These are phyloP conservation scores for Brassica balearica DNA, from an alignment of 441 rosid genomes.

Conservation along the genomic window DNA sequence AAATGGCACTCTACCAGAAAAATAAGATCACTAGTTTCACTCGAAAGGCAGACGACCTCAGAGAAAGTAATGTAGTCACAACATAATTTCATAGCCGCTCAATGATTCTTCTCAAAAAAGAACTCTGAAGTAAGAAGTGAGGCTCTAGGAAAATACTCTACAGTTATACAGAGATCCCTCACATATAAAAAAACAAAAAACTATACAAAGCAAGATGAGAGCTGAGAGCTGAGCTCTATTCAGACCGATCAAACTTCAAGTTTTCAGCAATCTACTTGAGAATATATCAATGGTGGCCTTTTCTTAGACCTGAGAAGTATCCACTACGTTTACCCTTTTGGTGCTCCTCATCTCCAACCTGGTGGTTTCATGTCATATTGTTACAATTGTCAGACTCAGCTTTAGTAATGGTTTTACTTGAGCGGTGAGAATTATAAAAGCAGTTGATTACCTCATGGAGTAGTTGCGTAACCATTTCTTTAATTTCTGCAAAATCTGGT, in stretches of 20 bases:
- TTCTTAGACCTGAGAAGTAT: slow-evolving; percentile 57
- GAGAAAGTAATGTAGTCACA: background rate
- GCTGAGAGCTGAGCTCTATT: background rate
- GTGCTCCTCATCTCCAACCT: slow-evolving; percentile 62
- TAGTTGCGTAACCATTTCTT: slow-evolving; percentile 67
- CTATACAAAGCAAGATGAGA: slow-evolving; percentile 45
- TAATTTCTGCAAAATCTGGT: slow-evolving; percentile 80
- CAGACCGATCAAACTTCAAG: background rate
- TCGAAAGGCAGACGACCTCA: background rate
- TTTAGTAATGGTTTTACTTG: slow-evolving; percentile 7
- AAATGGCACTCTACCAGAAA: background rate
- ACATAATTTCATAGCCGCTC: background rate
- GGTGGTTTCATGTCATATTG: slow-evolving; percentile 42
- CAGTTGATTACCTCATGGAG: slow-evolving; percentile 62
- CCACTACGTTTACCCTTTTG: slow-evolving; percentile 58
- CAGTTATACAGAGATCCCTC: slow-evolving; percentile 6
- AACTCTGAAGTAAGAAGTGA: background rate
- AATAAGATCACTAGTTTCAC: slow-evolving; percentile 8
- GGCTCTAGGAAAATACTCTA: slow-evolving; percentile 12
- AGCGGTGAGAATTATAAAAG: slow-evolving; percentile 7
- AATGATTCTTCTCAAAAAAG: background rate
- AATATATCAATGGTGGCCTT: slow-evolving; percentile 51
- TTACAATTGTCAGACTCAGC: slow-evolving; percentile 16
- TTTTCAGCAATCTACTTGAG: background rate
- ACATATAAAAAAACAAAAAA: background rate